Percentiles rank a stretch among this genome's conserved stretches.
Conservation (phyloP, 2,329 filamentous ascomycete species). For the Zymoseptoria brevis region DNA sequence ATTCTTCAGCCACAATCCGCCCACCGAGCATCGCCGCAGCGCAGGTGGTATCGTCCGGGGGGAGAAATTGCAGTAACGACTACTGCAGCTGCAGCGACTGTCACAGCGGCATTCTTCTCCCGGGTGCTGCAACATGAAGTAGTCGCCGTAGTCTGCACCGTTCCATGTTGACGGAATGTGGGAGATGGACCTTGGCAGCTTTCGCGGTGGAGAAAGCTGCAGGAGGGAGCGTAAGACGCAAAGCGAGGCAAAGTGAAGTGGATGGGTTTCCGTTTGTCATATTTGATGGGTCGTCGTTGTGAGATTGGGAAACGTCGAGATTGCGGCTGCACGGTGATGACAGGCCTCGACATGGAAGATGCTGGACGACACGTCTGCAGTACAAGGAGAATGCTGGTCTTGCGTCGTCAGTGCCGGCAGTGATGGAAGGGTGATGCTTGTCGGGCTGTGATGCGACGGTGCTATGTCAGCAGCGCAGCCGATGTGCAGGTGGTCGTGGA, state of each 20-base stretch:
- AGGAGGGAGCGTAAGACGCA: not conserved
- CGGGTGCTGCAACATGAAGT: no score
- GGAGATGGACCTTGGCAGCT: not conserved
- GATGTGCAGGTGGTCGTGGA: not conserved
- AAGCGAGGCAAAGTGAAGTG: not conserved
- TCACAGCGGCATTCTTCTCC: not conserved
- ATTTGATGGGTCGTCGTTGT: not conserved
- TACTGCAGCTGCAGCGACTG: not conserved
- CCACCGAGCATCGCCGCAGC: not conserved
- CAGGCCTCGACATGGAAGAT: not conserved
- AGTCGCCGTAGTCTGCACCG: not conserved
- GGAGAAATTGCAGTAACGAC: not conserved
- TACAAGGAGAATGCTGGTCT: not conserved
- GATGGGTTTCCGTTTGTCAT: not conserved
- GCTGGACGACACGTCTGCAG: not conserved
- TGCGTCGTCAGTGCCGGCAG: not conserved
- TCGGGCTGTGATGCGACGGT: not conserved
- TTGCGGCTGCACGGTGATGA: not conserved
- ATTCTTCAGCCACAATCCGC: not conserved
- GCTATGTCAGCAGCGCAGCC: not conserved
- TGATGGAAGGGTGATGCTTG: not conserved
- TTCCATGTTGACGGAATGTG: not conserved
- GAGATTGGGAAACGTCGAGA: not conserved
- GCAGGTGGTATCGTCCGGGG: not conserved
- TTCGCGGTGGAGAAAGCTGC: not conserved